Base-by-base conservation (phyloP, 176 grass and related monocot genomes). In the Luzula sylvatica region DNA sequence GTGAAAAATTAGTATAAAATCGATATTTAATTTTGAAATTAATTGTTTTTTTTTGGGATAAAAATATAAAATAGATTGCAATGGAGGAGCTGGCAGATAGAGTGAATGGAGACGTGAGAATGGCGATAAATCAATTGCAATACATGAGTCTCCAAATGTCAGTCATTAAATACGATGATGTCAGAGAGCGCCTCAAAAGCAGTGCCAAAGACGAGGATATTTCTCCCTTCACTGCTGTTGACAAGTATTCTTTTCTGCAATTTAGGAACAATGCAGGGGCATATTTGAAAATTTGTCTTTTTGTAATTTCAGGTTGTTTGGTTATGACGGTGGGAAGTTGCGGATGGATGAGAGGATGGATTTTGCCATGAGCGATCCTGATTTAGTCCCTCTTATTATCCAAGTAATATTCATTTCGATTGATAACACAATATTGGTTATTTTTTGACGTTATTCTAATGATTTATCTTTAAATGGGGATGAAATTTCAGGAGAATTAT, bases 151-250 rank as follows among this genome's bases (percentile, higher is more conserved):
- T 98, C 22, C 79, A 86, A 32, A 69, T 86, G 54, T 92, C 78
- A 22, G 78, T 90, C 67, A 80, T 98, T 72, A 98, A 87, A 83
- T 98, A 98, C 45, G 93, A 98, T 69, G 93, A 98, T 72, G 73
- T 98, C 68, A 86, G 75, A 75, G 50, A 78, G 60, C 72, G 93
- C 26, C 78, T 92, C 71, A 81, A 66, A 80, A 83, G 82, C 59
- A 98, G 86, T 69, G 38, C 78, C 66, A 98, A 98, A 75, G 93
- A 98, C 83, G 93, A 98, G 86, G 93, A 98, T 70, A 98, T 98
- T 74, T 98, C 93, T 52, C 93, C 93, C 7, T 98, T 98, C 70
- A 75, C 78, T 42, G 93, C 93, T 11, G 81, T 98, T 65, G 93
- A 98, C 82, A 98, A 90, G 93, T 98, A 98, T 53, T 51, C 25